phyloP scores from a whole-genome alignment of 2,329 filamentous ascomycete species.

The Penicillium decumbens region DNA sequence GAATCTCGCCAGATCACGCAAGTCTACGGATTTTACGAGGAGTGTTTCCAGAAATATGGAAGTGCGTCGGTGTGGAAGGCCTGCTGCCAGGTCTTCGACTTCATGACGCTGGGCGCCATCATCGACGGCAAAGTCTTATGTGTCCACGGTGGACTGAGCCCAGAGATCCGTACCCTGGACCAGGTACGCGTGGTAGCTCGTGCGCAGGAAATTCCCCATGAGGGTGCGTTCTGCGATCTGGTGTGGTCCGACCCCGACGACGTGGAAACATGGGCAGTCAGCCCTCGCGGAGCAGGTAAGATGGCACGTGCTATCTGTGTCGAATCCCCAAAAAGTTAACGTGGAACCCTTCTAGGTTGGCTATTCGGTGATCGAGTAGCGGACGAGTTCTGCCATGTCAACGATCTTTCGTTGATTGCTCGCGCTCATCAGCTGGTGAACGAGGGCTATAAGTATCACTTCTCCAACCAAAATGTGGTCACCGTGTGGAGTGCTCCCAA shows the following conservation, averaged over 20 bases:
- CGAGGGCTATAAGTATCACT: constrained; percentile 86
- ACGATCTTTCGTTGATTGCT: constrained; percentile 66
- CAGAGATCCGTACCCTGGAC: constrained; percentile 69
- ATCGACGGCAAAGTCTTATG: constrained; percentile 71
- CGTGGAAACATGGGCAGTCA: constrained; percentile 66
- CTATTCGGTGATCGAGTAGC: constrained; percentile 67
- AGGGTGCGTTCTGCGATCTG: constrained; percentile 71
- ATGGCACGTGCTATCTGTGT: constrained; percentile 7
- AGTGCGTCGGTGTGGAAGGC: constrained; percentile 76
- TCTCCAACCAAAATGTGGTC: constrained; percentile 88
- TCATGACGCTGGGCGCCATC: constrained; percentile 67
- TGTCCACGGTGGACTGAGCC: constrained; percentile 66
- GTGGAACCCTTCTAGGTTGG: constrained; percentile 42
- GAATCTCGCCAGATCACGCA: constrained; percentile 74
- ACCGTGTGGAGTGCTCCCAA: constrained; percentile 75
- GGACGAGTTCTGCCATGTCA: constrained; percentile 73
- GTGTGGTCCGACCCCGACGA: constrained; percentile 73
- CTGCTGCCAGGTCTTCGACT: constrained; percentile 74
- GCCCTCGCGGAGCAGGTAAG: constrained; percentile 61
- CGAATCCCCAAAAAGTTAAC: not conserved
- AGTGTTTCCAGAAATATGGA: constrained; percentile 71
- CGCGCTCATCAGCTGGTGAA: constrained; percentile 72
- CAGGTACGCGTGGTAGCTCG: constrained; percentile 70
- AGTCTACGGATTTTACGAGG: constrained; percentile 74
- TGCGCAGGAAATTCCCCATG: constrained; percentile 71